Conservation (phyloP, 176 grass and related monocot species). For the Carex myosuroides region DNA sequence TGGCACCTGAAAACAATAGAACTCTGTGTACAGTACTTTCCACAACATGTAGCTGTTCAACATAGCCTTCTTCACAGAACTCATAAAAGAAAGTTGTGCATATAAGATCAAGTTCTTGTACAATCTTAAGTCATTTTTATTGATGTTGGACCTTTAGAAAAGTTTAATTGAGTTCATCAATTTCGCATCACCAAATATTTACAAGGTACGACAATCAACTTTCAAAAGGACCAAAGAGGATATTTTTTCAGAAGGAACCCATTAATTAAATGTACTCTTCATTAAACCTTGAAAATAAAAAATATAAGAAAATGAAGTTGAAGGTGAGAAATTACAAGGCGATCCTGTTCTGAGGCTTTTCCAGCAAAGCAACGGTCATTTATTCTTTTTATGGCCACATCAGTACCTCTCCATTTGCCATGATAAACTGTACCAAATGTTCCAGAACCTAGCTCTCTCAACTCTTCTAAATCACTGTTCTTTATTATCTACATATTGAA, state of each 20-base stretch:
- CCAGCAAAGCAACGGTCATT: conserved; percentile 92
- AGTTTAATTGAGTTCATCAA: not conserved
- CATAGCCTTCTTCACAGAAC: not conserved
- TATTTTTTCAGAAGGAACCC: not conserved
- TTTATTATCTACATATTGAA: conserved; percentile 67
- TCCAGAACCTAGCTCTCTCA: conserved; percentile 87
- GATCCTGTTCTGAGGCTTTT: conserved; percentile 79
- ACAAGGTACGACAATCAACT: not conserved
- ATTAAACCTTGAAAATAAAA: conserved; percentile 13
- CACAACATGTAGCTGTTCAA: not conserved
- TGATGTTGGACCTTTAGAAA: not conserved
- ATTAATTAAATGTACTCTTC: not conserved
- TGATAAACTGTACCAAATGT: conserved; percentile 95
- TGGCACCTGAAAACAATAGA: not conserved
- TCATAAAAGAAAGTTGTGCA: not conserved
- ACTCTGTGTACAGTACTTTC: not conserved
- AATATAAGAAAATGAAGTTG: not conserved
- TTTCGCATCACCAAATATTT: not conserved
- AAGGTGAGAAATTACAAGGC: conserved; percentile 44
- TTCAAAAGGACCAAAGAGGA: not conserved
- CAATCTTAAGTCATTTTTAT: not conserved
- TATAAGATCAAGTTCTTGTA: not conserved
- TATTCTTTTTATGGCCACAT: conserved; percentile 97
- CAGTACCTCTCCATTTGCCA: conserved; percentile 96
- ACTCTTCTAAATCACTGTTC: conserved; percentile 91